Evolutionary conservation across 257 asterid genomes (phyloP).

Genomic region (Nyctanthes arbortristis): DNA sequence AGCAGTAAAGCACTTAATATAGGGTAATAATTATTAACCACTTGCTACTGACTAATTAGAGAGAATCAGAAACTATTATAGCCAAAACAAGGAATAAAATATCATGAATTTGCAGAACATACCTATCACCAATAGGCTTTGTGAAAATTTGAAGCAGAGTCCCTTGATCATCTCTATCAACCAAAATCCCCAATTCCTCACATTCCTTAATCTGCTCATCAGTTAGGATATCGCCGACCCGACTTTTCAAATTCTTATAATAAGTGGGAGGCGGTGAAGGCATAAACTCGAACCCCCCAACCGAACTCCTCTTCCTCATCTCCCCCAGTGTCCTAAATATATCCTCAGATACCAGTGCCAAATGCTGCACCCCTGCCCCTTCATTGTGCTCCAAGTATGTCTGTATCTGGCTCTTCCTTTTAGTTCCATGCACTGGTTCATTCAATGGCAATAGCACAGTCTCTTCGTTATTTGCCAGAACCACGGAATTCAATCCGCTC

Average conservation of each 20-base stretch:
- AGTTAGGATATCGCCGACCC: constrained; percentile 73
- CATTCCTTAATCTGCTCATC: constrained; percentile 83
- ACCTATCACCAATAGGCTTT: constrained; percentile 97
- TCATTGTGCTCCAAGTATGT: constrained; percentile 96
- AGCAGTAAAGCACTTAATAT: no score
- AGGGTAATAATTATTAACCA: background rate
- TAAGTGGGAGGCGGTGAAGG: constrained; percentile 88
- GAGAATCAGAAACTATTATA: background rate
- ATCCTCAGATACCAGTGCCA: constrained; percentile 74
- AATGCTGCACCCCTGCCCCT: constrained; percentile 92
- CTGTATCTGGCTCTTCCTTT: constrained; percentile 96
- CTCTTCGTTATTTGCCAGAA: constrained; percentile 76
- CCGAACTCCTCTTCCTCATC: constrained; percentile 82
- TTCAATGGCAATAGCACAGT: constrained; percentile 76
- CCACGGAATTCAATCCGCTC: constrained; percentile 86
- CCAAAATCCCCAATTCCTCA: constrained; percentile 88
- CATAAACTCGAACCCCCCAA: constrained; percentile 97
- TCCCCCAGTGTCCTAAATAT: constrained; percentile 78
- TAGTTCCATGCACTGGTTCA: constrained; percentile 84
- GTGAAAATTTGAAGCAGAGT: constrained; percentile 97
- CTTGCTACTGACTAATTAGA: background rate
- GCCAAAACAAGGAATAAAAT: background rate
- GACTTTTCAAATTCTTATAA: constrained; percentile 61
- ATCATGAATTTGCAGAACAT: background rate
- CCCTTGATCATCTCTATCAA: constrained; percentile 95